phyloP scores from a whole-genome alignment of 2,329 filamentous ascomycete species.

The Ophiostoma himal-ulmi region DNA sequence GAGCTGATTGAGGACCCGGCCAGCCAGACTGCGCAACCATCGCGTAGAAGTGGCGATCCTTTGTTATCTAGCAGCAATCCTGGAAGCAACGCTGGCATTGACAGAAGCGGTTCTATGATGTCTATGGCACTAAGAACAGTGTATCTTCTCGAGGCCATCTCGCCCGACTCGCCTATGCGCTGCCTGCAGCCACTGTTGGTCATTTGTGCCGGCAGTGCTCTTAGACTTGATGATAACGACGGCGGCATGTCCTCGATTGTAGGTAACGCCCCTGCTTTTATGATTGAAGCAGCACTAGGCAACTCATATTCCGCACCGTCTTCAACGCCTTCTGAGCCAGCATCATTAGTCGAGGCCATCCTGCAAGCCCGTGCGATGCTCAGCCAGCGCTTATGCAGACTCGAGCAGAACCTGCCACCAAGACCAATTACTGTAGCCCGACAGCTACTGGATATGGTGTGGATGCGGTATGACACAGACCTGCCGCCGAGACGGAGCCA shows the following conservation, averaged over 20 bases:
- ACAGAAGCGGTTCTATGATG: slow-evolving; percentile 19
- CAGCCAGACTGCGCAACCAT: neutral
- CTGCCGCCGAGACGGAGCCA: slow-evolving; percentile 24
- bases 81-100: neutral
- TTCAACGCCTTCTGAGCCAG: neutral
- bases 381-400: slow-evolving; percentile 30
- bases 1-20: neutral
- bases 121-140: slow-evolving; percentile 22
- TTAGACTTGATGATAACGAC: slow-evolving; percentile 17
- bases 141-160: slow-evolving; percentile 23
- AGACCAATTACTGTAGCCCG: slow-evolving; percentile 37
- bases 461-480: slow-evolving; percentile 37
- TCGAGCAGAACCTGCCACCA: slow-evolving; percentile 37
- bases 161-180: slow-evolving; percentile 27
- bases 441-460: slow-evolving; percentile 37
- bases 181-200: slow-evolving; percentile 29
- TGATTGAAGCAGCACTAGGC: neutral
- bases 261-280: neutral
- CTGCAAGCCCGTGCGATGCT: neutral
- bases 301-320: neutral
- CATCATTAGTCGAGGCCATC: neutral
- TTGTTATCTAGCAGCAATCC: neutral
- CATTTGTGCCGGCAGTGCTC: slow-evolving; percentile 26
- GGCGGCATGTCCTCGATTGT: neutral
- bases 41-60: neutral